Evolutionary conservation across 139 green algal genomes (phyloP).

Genomic region (Pseudopediastrum boryanum): DNA sequence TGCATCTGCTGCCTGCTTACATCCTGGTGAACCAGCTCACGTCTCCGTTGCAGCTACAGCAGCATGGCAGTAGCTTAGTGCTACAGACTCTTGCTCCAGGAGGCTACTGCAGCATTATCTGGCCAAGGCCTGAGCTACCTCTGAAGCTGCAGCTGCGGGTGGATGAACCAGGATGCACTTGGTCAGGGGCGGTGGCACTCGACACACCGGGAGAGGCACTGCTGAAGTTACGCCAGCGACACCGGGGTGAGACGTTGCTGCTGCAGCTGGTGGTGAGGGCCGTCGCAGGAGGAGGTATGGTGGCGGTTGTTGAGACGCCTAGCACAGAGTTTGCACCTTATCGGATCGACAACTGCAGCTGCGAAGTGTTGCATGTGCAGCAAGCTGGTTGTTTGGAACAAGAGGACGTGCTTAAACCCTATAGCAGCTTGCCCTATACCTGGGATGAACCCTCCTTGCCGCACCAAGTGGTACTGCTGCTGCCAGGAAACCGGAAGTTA

Average conservation of each 20-base stretch:
- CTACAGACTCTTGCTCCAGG: slow-evolving; percentile 28
- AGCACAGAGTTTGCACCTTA: slow-evolving; percentile 11
- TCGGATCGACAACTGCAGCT: slow-evolving; percentile 88
- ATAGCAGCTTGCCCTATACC: slow-evolving; percentile 78
- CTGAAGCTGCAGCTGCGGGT: slow-evolving; percentile 70
- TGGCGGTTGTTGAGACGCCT: slow-evolving; percentile 10
- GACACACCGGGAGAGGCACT: slow-evolving; percentile 70
- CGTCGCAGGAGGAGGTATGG: slow-evolving; percentile 23
- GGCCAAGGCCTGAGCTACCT: slow-evolving; percentile 58
- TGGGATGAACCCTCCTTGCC: slow-evolving; percentile 83
- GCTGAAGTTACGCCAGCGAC: slow-evolving; percentile 62
- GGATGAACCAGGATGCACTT: slow-evolving; percentile 82
- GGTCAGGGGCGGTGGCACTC: slow-evolving; percentile 76
- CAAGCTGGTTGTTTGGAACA: slow-evolving; percentile 65
- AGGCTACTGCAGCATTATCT: slow-evolving; percentile 56
- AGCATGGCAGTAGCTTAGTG: slow-evolving; percentile 30
- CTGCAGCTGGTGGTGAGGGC: slow-evolving; percentile 66
- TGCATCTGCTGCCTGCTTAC: slow-evolving; percentile 81
- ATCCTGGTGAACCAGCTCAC: slow-evolving; percentile 76
- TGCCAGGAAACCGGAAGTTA: slow-evolving; percentile 61
- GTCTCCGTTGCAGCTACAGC: slow-evolving; percentile 57
- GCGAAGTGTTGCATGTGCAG: slow-evolving; percentile 67
- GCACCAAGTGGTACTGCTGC: slow-evolving; percentile 68
- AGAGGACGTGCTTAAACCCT: slow-evolving; percentile 84
- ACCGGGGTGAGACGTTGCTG: slow-evolving; percentile 71